These are phyloP conservation scores for Schrenkiella parvula DNA, from an alignment of 345 rosid species.

Conservation along the genomic window DNA sequence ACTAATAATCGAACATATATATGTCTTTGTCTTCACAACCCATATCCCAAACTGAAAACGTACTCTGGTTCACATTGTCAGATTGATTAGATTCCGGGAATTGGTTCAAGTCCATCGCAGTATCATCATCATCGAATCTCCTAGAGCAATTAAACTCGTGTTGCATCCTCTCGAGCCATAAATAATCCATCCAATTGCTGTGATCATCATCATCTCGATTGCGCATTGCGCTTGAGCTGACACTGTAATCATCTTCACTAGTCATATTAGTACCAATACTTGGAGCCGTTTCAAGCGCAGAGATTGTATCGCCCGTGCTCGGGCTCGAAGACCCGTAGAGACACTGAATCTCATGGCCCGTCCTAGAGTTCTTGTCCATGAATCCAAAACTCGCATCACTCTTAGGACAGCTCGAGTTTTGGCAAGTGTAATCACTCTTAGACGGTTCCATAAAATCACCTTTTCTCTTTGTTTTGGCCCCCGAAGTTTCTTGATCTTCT, in stretches of 20 bases:
- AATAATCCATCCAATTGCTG: not conserved
- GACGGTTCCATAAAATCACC: not conserved
- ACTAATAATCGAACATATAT: not conserved
- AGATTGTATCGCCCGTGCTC: not conserved
- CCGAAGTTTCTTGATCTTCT: conserved; percentile 2
- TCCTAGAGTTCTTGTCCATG: conserved; percentile 41
- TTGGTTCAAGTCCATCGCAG: conserved; percentile 13
- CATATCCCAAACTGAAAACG: conserved; percentile 34
- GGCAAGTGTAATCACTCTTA: conserved; percentile 30
- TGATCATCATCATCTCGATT: not conserved
- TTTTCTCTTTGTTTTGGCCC: conserved; percentile 1
- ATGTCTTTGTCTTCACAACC: conserved; percentile 27
- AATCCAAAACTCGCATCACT: conserved; percentile 34
- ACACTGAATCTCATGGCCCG: conserved; percentile 37
- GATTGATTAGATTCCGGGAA: not conserved
- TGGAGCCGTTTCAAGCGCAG: conserved; percentile 15
- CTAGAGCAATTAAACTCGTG: conserved; percentile 26
- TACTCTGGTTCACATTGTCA: conserved; percentile 3
- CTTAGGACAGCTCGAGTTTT: conserved; percentile 32
- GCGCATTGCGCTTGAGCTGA: not conserved
- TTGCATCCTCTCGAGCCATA: conserved; percentile 8
- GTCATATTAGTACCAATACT: conserved; percentile 14
- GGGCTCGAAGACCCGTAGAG: conserved; percentile 16
- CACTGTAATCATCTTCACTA: conserved; percentile 14
- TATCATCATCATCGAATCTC: conserved; percentile 25